These are phyloP conservation scores for Diaporthe ilicicola DNA, from an alignment of 2,329 filamentous ascomycete species.

Conservation along the genomic window DNA sequence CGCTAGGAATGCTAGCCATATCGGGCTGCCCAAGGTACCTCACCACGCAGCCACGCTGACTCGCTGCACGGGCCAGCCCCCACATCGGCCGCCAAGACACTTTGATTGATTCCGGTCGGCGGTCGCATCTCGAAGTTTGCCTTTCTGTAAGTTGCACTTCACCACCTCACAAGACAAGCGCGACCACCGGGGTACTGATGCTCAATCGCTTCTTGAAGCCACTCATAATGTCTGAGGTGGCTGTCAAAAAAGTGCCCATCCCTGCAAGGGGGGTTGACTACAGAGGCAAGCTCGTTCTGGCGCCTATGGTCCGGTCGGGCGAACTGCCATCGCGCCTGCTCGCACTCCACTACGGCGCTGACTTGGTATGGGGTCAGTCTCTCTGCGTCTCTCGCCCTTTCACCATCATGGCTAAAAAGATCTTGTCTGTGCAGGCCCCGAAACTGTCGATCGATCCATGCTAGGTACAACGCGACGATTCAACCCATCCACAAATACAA, in stretches of 20 bases:
- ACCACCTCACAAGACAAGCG: background rate
- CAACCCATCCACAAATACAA: slow-evolving; percentile 78
- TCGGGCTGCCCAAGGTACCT: background rate
- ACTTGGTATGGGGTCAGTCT: slow-evolving; percentile 88
- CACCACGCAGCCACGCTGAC: background rate
- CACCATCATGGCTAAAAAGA: slow-evolving; percentile 21
- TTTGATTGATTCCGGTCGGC: background rate
- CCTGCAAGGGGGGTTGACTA: slow-evolving; percentile 92
- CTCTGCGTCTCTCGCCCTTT: background rate
- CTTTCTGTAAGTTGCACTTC: background rate
- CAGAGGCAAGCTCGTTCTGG: slow-evolving; percentile 90
- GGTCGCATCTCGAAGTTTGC: background rate
- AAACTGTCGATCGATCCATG: slow-evolving; percentile 91
- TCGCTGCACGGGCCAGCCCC: background rate
- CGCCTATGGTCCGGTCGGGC: slow-evolving; percentile 98
- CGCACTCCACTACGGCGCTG: slow-evolving; percentile 92
- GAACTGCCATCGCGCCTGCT: slow-evolving; percentile 90
- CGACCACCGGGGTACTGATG: slow-evolving; percentile 24
- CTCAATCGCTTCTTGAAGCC: slow-evolving; percentile 27
- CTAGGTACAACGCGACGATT: slow-evolving; percentile 84
- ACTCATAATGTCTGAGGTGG: slow-evolving; percentile 61
- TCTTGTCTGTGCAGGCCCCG: slow-evolving; percentile 68
- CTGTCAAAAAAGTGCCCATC: slow-evolving; percentile 77
- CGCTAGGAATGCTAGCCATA: background rate
- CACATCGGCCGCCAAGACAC: background rate